Evolutionary conservation across 148 eudicot genomes (phyloP).

Genomic region (Polygonum aviculare): DNA sequence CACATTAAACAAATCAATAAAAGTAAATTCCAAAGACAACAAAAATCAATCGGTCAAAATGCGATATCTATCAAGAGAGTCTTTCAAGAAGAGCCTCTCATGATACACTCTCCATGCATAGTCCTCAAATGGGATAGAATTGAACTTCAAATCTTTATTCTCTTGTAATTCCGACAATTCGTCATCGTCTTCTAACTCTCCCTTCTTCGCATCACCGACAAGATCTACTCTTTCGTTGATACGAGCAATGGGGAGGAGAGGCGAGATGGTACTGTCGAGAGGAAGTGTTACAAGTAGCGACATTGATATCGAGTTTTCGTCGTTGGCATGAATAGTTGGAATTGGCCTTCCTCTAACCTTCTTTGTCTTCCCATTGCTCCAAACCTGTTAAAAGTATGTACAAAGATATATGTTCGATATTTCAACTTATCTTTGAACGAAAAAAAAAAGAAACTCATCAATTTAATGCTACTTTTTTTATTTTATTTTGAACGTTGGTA

Average conservation of each 20-base stretch:
- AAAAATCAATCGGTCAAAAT: slow-evolving; percentile 13
- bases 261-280: slow-evolving; percentile 48
- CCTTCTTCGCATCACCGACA: not conserved
- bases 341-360: slow-evolving; percentile 72
- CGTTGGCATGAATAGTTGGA: slow-evolving; percentile 6
- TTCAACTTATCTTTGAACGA: not conserved
- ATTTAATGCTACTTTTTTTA: not conserved
- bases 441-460: not conserved
- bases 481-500: not conserved
- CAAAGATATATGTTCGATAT: not conserved
- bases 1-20: slow-evolving; percentile 15
- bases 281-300: slow-evolving; percentile 61
- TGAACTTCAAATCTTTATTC: slow-evolving; percentile 22
- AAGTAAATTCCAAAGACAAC: slow-evolving; percentile 8
- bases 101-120: slow-evolving; percentile 86
- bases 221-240: not conserved
- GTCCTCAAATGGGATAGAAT: slow-evolving; percentile 60
- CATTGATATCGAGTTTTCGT: slow-evolving; percentile 35
- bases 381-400: slow-evolving; percentile 32
- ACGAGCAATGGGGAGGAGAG: slow-evolving; percentile 24
- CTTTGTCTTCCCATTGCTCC: slow-evolving; percentile 88
- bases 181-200: slow-evolving; percentile 2
- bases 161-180: not conserved
- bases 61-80: slow-evolving; percentile 64
- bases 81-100: slow-evolving; percentile 53